Evolutionary conservation across 345 rosid species (phyloP).

Genomic region (Capsella bursapastoris): DNA sequence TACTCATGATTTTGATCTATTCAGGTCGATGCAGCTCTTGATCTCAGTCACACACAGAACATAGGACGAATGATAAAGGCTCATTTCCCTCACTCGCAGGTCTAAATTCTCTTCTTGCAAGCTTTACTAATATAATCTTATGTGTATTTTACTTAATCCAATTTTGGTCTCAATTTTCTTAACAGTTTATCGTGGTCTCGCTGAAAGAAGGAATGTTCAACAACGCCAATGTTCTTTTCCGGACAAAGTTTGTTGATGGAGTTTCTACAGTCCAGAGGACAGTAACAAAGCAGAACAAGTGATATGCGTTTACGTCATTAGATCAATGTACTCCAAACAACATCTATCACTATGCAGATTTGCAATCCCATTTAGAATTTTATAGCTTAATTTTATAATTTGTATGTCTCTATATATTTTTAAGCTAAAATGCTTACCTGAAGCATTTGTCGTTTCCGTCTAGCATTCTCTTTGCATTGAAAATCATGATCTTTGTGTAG

Average conservation of each 20-base stretch:
- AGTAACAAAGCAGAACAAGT: conserved; percentile 73
- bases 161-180: not conserved
- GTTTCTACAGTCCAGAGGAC: conserved; percentile 95
- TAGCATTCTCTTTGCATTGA: not conserved
- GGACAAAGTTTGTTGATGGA: conserved; percentile 96
- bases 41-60: conserved; percentile 97
- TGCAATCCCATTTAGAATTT: not conserved
- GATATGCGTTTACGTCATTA: conserved; percentile 27
- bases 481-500: not conserved
- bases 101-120: conserved; percentile 34
- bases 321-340: not conserved
- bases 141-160: conserved; percentile 9
- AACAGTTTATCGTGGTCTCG: conserved; percentile 95
- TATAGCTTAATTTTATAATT: not conserved
- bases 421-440: no score
- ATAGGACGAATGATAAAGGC: conserved; percentile 93
- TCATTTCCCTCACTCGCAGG: conserved; percentile 77
- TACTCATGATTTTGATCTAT: conserved; percentile 23
- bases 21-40: conserved; percentile 97
- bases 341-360: not conserved
- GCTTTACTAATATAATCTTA: conserved; percentile 1
- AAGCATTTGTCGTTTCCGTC: not conserved
- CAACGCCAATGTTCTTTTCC: conserved; percentile 95
- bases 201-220: conserved; percentile 99
- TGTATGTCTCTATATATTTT: not conserved